Percentiles rank a stretch among this genome's conserved stretches.
phyloP scores from a whole-genome alignment of 2,329 filamentous ascomycete genomes.

The Penicillium nordicum region DNA sequence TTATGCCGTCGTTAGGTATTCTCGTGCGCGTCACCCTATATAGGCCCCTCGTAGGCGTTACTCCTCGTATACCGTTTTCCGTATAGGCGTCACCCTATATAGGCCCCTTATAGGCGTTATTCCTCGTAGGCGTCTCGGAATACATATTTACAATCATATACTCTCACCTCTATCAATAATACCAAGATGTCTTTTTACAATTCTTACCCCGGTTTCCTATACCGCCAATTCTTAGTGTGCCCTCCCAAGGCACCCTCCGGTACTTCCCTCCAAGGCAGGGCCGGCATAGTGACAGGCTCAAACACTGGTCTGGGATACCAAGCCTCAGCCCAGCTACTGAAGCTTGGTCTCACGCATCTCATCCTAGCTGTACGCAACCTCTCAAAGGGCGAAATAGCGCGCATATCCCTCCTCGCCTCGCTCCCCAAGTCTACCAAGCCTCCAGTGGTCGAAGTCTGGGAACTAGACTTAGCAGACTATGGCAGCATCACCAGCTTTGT shows the following conservation, averaged over 20 bases:
- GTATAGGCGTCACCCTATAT: not conserved
- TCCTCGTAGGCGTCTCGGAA: no score
- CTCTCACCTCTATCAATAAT: no score
- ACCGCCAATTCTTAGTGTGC: constrained; percentile 40
- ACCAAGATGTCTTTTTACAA: constrained; percentile 3
- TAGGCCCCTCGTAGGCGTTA: not conserved
- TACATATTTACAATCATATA: no score
- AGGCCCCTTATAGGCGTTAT: not conserved
- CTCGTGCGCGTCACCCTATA: not conserved
- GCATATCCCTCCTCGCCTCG: constrained; percentile 36
- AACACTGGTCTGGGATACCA: constrained; percentile 50
- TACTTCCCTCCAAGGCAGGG: constrained; percentile 37
- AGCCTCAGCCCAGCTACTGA: constrained; percentile 43
- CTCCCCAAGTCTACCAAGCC: constrained; percentile 25
- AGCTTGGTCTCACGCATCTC: constrained; percentile 40
- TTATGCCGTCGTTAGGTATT: not conserved
- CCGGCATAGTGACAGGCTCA: constrained; percentile 49
- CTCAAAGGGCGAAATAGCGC: constrained; percentile 46
- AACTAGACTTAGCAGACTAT: constrained; percentile 43
- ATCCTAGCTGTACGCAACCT: constrained; percentile 46
- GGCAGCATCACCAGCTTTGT: constrained; percentile 38
- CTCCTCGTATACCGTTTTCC: no score
- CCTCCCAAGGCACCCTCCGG: constrained; percentile 30
- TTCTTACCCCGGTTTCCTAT: constrained; percentile 22
- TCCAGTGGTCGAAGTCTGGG: constrained; percentile 45